Evolutionary conservation across 2,329 filamentous ascomycete species (phyloP).

Genomic region (Camptophora hylomeconis): DNA sequence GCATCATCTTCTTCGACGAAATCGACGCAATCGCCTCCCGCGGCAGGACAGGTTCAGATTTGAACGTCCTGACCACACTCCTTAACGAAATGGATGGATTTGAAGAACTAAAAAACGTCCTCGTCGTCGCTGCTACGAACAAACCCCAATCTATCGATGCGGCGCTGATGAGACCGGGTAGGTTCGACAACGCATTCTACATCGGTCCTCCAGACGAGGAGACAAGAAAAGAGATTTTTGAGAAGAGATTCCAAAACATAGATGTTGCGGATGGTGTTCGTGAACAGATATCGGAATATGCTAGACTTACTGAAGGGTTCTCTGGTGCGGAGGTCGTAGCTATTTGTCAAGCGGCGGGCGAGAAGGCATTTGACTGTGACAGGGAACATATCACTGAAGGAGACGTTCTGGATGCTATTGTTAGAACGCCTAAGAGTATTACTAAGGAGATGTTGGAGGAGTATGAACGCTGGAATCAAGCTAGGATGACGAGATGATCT

Average conservation of each 20-base stretch:
- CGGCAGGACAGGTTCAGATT: constrained; percentile 35
- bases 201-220: constrained; percentile 65
- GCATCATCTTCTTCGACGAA: constrained; percentile 95
- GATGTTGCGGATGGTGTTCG: constrained; percentile 44
- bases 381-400: constrained; percentile 28
- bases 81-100: constrained; percentile 96
- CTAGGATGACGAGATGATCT: too few species aligned
- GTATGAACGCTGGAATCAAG: constrained; percentile 15
- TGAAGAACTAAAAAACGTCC: constrained; percentile 66
- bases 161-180: constrained; percentile 70
- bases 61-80: constrained; percentile 80
- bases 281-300: constrained; percentile 43
- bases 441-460: constrained; percentile 12
- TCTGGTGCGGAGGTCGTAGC: constrained; percentile 73
- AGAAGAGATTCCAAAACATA: constrained; percentile 43
- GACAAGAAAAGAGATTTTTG: constrained; percentile 65
- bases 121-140: constrained; percentile 85
- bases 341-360: constrained; percentile 40
- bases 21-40: constrained; percentile 70
- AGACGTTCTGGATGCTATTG: constrained; percentile 34
- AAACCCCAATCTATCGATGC: constrained; percentile 75
- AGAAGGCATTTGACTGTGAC: constrained; percentile 37
- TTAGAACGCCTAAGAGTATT: constrained; percentile 17
- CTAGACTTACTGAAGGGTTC: constrained; percentile 56
- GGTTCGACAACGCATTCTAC: constrained; percentile 75